Evolutionary conservation across 2,329 filamentous ascomycete species (phyloP).

Genomic region (Diaporthe ampelina): DNA sequence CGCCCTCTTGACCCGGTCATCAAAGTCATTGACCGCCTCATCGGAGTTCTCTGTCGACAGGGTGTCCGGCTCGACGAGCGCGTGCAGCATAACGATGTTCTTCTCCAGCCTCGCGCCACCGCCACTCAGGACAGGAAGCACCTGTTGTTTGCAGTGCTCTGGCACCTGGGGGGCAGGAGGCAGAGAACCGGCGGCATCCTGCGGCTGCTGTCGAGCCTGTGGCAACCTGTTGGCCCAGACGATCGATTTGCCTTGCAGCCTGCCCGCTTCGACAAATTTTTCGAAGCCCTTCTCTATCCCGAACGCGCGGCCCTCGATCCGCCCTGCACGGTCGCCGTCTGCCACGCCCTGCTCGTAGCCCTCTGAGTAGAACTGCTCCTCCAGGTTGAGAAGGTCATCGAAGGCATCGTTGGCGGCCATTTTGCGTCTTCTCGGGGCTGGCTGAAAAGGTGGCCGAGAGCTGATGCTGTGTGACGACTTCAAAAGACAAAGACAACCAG

Average conservation of each 20-base stretch:
- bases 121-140: slow-evolving; percentile 56
- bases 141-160: slow-evolving; percentile 13
- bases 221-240: slow-evolving; percentile 86
- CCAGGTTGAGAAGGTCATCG: slow-evolving; percentile 70
- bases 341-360: slow-evolving; percentile 81
- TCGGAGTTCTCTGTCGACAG: slow-evolving; percentile 87
- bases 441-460: neutral
- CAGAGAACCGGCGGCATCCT: neutral
- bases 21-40: slow-evolving; percentile 90
- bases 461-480: neutral
- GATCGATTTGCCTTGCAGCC: slow-evolving; percentile 81
- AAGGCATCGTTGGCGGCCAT: slow-evolving; percentile 63
- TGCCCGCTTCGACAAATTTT: slow-evolving; percentile 87
- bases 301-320: slow-evolving; percentile 89
- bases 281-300: slow-evolving; percentile 94
- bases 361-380: slow-evolving; percentile 82
- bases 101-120: slow-evolving; percentile 73
- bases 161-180: neutral
- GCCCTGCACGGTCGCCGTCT: slow-evolving; percentile 84
- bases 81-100: slow-evolving; percentile 81
- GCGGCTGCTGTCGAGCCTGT: slow-evolving; percentile 31
- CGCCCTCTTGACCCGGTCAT: slow-evolving; percentile 88
- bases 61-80: slow-evolving; percentile 83
- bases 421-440: neutral
- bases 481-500: neutral